Evolutionary conservation across 2,329 filamentous ascomycete species (phyloP).

Genomic region (Cladosporium sp.): DNA sequence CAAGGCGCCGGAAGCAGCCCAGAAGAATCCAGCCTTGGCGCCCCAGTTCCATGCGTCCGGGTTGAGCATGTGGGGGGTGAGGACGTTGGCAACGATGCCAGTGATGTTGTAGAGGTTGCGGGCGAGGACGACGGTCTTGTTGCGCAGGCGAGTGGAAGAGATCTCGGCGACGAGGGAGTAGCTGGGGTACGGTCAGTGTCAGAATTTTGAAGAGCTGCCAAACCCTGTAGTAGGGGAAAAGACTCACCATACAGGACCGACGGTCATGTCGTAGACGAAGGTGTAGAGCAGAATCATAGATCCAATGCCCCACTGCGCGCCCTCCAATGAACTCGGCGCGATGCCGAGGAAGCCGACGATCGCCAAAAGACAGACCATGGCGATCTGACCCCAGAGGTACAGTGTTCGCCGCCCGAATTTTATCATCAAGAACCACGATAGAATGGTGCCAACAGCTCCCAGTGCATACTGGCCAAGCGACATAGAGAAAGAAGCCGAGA

Average conservation of each 20-base stretch:
- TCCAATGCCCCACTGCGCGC: slow-evolving; percentile 24
- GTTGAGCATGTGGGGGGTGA: slow-evolving; percentile 25
- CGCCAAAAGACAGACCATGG: slow-evolving; percentile 18
- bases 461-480: slow-evolving; percentile 28
- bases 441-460: slow-evolving; percentile 22
- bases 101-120: slow-evolving; percentile 26
- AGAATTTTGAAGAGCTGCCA: neutral
- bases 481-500: slow-evolving; percentile 31
- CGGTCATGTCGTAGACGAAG: slow-evolving; percentile 26
- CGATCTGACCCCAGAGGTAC: slow-evolving; percentile 28
- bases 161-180: slow-evolving; percentile 28
- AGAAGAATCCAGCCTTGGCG: slow-evolving; percentile 33
- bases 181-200: neutral
- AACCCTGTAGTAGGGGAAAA: neutral
- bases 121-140: slow-evolving; percentile 27
- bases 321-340: slow-evolving; percentile 3
- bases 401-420: slow-evolving; percentile 35
- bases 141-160: slow-evolving; percentile 23
- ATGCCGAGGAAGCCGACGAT: slow-evolving; percentile 23
- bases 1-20: slow-evolving; percentile 31
- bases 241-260: slow-evolving; percentile 24
- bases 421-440: slow-evolving; percentile 31
- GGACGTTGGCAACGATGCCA: slow-evolving; percentile 19
- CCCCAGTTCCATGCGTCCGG: slow-evolving; percentile 17
- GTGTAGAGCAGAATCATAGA: slow-evolving; percentile 23